phyloP scores from a whole-genome alignment of 257 asterid species.

The Solanum medicagineum region DNA sequence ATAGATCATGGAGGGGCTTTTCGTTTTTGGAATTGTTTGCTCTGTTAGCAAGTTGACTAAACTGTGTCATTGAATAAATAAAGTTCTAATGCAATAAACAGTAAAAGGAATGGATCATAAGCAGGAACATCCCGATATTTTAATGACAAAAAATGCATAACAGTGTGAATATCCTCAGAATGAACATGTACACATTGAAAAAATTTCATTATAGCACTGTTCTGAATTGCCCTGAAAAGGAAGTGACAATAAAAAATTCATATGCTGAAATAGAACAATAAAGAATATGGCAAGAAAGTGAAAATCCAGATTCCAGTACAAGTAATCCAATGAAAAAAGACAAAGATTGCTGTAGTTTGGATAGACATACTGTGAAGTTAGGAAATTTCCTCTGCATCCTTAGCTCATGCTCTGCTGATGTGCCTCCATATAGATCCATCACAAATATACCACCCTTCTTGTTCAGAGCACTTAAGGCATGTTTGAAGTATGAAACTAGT shows the following conservation, averaged over 20 bases:
- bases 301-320: background rate
- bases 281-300: background rate
- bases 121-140: background rate
- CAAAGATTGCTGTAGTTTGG: background rate
- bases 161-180: background rate
- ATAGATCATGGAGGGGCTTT: background rate
- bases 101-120: background rate
- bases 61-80: background rate
- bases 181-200: background rate
- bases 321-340: background rate
- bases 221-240: background rate
- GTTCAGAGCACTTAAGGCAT: constrained; percentile 40
- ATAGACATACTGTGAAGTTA: constrained; percentile 54
- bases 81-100: background rate
- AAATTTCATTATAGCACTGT: background rate
- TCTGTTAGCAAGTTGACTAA: background rate
- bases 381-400: constrained; percentile 86
- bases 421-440: constrained; percentile 94
- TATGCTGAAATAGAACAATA: background rate
- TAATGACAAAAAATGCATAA: background rate
- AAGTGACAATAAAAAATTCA: background rate
- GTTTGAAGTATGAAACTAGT: constrained; percentile 69
- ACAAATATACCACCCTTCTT: constrained; percentile 80
- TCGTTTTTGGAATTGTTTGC: background rate
- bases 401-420: constrained; percentile 80